Percentiles rank a stretch among this genome's conserved stretches.
Evolutionary conservation across 176 grass and related monocot species (phyloP).

Genomic region (Ensete glaucum): DNA sequence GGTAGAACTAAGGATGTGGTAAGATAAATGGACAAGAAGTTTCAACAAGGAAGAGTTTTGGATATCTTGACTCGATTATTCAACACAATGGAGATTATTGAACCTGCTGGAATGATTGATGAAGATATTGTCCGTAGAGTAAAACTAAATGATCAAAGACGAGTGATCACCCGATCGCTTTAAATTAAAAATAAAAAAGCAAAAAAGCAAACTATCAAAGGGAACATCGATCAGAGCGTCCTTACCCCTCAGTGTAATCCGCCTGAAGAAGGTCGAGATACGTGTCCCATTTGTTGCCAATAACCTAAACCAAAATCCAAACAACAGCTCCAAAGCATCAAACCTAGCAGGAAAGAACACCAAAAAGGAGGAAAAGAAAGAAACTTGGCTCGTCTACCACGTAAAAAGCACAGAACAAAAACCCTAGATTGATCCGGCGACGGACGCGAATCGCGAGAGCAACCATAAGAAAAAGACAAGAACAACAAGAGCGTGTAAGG

Average conservation of each 20-base stretch:
- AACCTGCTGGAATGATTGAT: too few relatives aligned
- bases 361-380: background rate
- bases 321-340: background rate
- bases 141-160: too few relatives aligned
- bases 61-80: too few relatives aligned
- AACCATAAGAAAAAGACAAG: background rate
- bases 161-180: background rate
- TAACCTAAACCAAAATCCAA: constrained; percentile 43
- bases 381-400: background rate
- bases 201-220: background rate
- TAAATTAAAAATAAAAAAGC: background rate
- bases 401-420: background rate
- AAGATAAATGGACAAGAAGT: too few relatives aligned
- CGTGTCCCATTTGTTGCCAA: constrained; percentile 91
- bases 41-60: too few relatives aligned
- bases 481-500: too few relatives aligned
- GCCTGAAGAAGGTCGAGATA: constrained; percentile 87
- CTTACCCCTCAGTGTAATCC: constrained; percentile 81
- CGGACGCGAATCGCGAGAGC: background rate
- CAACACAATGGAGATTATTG: too few relatives aligned
- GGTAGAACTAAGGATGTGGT: too few relatives aligned
- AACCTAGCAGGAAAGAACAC: background rate
- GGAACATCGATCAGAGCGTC: background rate
- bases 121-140: too few relatives aligned
- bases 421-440: background rate